Percentiles rank a stretch among this genome's conserved stretches.
Evolutionary conservation across 768 basidiomycete species (phyloP).

Genomic region (Suillus americanus): DNA sequence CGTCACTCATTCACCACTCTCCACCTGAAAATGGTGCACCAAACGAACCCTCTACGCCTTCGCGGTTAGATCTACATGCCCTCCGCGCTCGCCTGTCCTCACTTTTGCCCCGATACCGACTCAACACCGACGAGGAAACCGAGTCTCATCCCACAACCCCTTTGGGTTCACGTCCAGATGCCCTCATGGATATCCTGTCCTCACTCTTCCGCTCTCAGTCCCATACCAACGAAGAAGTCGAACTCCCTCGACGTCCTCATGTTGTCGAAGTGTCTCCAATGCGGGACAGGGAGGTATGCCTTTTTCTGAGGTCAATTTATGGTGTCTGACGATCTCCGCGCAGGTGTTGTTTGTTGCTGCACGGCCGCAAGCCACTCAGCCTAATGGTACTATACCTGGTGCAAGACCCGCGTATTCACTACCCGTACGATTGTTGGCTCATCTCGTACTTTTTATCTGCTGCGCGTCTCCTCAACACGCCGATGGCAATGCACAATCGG

Average conservation of each 20-base stretch:
- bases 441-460: background rate
- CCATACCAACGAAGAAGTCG: background rate
- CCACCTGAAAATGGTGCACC: background rate
- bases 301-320: background rate
- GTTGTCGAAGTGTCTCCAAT: background rate
- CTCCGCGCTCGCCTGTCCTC: background rate
- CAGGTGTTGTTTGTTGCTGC: background rate
- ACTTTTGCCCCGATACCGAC: no score
- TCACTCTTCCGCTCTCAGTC: background rate
- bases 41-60: background rate
- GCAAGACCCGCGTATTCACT: no score
- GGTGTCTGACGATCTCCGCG: background rate
- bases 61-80: background rate
- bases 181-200: background rate
- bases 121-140: background rate
- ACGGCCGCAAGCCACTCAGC: background rate
- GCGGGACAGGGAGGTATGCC: background rate
- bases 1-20: background rate
- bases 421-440: background rate
- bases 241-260: background rate
- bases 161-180: background rate
- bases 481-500: no score
- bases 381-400: background rate
- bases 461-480: background rate
- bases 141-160: background rate